Evolutionary conservation across 768 basidiomycete genomes (phyloP).

Genomic region (Ramaria rubella): DNA sequence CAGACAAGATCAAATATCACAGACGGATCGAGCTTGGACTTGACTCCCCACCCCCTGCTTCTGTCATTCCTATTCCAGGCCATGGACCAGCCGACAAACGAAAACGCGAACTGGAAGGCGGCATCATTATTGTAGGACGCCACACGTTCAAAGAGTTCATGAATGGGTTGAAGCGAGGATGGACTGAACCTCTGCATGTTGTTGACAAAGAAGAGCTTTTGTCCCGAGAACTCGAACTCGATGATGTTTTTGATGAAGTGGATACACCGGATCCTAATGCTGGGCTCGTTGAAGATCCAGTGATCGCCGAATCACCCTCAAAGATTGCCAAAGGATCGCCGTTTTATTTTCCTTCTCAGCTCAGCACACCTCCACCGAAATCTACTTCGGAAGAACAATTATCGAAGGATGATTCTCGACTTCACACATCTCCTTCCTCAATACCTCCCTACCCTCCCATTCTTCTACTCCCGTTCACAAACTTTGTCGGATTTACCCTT

Average conservation of each 20-base stretch:
- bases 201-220: constrained; percentile 67
- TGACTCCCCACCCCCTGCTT: constrained; percentile 38
- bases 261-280: constrained; percentile 36
- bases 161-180: constrained; percentile 78
- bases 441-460: constrained; percentile 77
- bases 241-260: constrained; percentile 74
- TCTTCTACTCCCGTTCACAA: constrained; percentile 64
- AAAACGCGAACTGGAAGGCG: constrained; percentile 67
- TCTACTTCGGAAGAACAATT: constrained; percentile 12
- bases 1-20: constrained; percentile 62
- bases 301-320: constrained; percentile 17
- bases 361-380: constrained; percentile 17
- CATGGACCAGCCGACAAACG: constrained; percentile 47
- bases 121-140: constrained; percentile 79
- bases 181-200: constrained; percentile 64
- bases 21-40: constrained; percentile 64
- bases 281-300: constrained; percentile 33
- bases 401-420: constrained; percentile 18
- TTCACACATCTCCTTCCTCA: constrained; percentile 43
- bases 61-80: constrained; percentile 43
- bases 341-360: constrained; percentile 29
- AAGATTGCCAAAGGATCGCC: constrained; percentile 21
- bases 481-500: constrained; percentile 75
- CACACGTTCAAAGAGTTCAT: constrained; percentile 94
- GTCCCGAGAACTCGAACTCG: constrained; percentile 58